Percentiles rank a stretch among this genome's conserved stretches.
Evolutionary conservation across 306 rosid species (phyloP).

Genomic region (Cucurbita pepo): DNA sequence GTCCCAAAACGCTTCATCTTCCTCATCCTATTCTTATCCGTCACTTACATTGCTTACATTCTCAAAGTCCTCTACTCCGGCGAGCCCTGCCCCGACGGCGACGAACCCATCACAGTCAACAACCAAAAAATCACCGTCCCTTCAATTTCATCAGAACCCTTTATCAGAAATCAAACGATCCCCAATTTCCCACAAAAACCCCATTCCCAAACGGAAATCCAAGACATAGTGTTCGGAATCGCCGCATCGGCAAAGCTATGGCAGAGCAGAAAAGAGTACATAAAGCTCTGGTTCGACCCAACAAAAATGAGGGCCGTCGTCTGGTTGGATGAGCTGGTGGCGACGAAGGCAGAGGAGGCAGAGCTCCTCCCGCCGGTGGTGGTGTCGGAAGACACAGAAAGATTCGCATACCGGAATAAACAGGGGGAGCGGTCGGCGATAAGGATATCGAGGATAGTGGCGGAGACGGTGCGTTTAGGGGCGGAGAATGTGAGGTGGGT

Average conservation of each 20-base stretch:
- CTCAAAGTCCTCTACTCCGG: constrained; percentile 46
- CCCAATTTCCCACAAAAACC: not conserved
- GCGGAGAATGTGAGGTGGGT: constrained; percentile 61
- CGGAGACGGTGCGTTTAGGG: constrained; percentile 67
- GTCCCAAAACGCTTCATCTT: constrained; percentile 36
- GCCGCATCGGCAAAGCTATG: constrained; percentile 84
- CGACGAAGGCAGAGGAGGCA: not conserved
- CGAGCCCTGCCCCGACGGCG: constrained; percentile 22
- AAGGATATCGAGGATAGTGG: constrained; percentile 71
- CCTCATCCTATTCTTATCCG: constrained; percentile 46
- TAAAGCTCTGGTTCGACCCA: constrained; percentile 70
- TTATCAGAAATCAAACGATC: not conserved
- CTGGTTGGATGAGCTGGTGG: constrained; percentile 47
- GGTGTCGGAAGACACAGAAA: constrained; percentile 49
- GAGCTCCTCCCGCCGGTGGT: constrained; percentile 30
- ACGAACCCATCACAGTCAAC: not conserved
- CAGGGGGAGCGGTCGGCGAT: constrained; percentile 83
- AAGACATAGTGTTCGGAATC: constrained; percentile 71
- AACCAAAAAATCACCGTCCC: not conserved
- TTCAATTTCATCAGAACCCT: not conserved
- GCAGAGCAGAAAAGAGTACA: constrained; percentile 61
- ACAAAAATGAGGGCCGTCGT: constrained; percentile 57
- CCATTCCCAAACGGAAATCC: constrained; percentile 23
- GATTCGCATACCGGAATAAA: constrained; percentile 38
- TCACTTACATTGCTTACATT: constrained; percentile 53